phyloP scores from a whole-genome alignment of 805 yeast genomes.

The Ogataea naganishii region DNA sequence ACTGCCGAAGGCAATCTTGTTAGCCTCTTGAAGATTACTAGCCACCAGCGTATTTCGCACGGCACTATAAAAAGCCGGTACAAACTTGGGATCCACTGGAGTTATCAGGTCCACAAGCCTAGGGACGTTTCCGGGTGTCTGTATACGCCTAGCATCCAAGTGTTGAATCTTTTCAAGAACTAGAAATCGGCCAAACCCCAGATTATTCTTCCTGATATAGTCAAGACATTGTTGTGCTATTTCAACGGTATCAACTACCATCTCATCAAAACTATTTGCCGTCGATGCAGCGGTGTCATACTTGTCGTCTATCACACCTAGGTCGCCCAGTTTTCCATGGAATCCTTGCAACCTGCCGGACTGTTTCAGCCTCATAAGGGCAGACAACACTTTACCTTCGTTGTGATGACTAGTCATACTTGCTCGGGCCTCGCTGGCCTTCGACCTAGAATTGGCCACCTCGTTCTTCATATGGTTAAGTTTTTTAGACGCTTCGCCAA shows the following conservation, averaged over 20 bases:
- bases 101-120: constrained; percentile 77
- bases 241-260: constrained; percentile 78
- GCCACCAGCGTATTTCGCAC: constrained; percentile 87
- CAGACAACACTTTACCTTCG: constrained; percentile 63
- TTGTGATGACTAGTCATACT: constrained; percentile 51
- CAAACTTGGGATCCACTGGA: constrained; percentile 58
- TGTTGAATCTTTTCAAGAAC: constrained; percentile 65
- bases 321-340: constrained; percentile 83
- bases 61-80: constrained; percentile 85
- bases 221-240: constrained; percentile 61
- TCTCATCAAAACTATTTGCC: constrained; percentile 81
- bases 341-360: constrained; percentile 83
- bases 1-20: constrained; percentile 76
- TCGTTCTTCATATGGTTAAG: constrained; percentile 47
- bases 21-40: constrained; percentile 66
- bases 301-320: constrained; percentile 82
- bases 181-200: constrained; percentile 88
- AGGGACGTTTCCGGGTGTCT: constrained; percentile 70
- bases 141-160: constrained; percentile 47
- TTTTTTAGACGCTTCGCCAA: constrained; percentile 36
- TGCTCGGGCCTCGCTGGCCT: constrained; percentile 56
- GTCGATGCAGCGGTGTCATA: constrained; percentile 94
- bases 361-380: constrained; percentile 59
- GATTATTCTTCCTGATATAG: constrained; percentile 66
- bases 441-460: constrained; percentile 47